These are phyloP conservation scores for Hansenula anomala DNA, from an alignment of 1,139 yeast genomes.

Conservation along the genomic window DNA sequence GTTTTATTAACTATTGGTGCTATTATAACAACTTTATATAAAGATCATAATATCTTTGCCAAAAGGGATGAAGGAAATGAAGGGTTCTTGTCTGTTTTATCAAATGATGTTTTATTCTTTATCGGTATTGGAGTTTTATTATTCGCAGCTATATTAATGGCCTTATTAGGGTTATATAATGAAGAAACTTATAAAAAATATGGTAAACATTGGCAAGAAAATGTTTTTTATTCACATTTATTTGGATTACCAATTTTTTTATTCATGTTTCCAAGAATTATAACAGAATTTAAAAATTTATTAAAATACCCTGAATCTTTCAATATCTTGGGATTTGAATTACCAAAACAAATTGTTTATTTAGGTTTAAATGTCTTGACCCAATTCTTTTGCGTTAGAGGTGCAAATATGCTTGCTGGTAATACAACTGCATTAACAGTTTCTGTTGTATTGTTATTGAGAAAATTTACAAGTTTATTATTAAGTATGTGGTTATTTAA, in stretches of 20 bases:
- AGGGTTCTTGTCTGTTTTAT: conserved; percentile 4
- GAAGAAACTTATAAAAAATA: conserved; percentile 45
- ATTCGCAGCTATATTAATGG: conserved; percentile 43
- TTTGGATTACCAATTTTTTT: conserved; percentile 53
- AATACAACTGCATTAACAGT: conserved; percentile 56
- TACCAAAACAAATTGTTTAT: conserved; percentile 24
- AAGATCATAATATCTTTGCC: conserved; percentile 21
- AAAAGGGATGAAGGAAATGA: conserved; percentile 12
- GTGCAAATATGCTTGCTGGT: conserved; percentile 61
- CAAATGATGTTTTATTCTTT: conserved; percentile 23
- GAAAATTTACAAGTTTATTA: conserved; percentile 57
- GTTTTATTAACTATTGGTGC: conserved; percentile 53
- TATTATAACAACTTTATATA: conserved; percentile 36
- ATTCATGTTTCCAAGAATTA: conserved; percentile 20
- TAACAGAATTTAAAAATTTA: conserved; percentile 15
- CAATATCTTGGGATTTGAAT: conserved; percentile 10
- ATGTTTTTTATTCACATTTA: conserved; percentile 56
- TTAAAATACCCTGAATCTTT: conserved; percentile 16
- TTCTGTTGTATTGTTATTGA: conserved; percentile 50
- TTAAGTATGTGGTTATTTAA: conserved; percentile 48
- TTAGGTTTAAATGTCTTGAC: conserved; percentile 46
- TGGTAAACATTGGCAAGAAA: conserved; percentile 63
- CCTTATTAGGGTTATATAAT: conserved; percentile 51
- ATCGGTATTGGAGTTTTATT: conserved; percentile 42
- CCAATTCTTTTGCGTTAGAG: conserved; percentile 61